Conservation (phyloP, 495 filamentous ascomycete genomes). For the Diplogelasinospora grovesii region DNA sequence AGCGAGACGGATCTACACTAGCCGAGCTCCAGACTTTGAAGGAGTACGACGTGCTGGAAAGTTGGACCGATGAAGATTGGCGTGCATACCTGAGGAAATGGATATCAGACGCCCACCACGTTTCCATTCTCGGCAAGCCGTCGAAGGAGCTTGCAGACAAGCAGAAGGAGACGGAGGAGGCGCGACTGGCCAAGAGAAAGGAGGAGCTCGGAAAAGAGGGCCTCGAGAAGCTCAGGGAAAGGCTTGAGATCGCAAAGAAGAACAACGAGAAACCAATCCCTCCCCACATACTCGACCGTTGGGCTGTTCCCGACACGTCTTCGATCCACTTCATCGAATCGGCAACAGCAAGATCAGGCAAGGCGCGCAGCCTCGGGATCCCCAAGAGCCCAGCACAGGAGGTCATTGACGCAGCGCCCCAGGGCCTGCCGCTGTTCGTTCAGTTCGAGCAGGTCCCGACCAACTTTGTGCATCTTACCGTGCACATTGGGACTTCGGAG, state of each 20-base stretch:
- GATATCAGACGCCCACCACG: constrained; percentile 77
- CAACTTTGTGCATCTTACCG: constrained; percentile 76
- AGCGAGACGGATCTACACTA: constrained; percentile 74
- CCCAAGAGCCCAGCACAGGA: constrained; percentile 66
- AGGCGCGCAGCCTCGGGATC: constrained; percentile 62
- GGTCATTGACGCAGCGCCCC: constrained; percentile 62
- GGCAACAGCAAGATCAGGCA: constrained; percentile 74
- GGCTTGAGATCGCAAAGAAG: constrained; percentile 70
- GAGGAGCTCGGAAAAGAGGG: constrained; percentile 44
- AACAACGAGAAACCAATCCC: constrained; percentile 80
- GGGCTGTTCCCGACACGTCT: constrained; percentile 72
- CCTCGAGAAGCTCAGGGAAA: constrained; percentile 63
- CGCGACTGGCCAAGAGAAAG: constrained; percentile 47
- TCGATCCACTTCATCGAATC: constrained; percentile 93
- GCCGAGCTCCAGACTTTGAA: constrained; percentile 57
- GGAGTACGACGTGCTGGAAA: constrained; percentile 69
- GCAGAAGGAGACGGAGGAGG: constrained; percentile 64
- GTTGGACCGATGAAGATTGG: constrained; percentile 82
- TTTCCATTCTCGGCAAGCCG: constrained; percentile 82
- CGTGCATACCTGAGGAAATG: constrained; percentile 71
- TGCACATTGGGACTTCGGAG: constrained; percentile 69
- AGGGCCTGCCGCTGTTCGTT: constrained; percentile 69
- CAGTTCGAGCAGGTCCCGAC: constrained; percentile 92
- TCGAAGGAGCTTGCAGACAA: constrained; percentile 63
- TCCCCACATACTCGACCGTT: constrained; percentile 65